Conservation (phyloP, 768 basidiomycete genomes). For the Lentinula aciculospora region DNA sequence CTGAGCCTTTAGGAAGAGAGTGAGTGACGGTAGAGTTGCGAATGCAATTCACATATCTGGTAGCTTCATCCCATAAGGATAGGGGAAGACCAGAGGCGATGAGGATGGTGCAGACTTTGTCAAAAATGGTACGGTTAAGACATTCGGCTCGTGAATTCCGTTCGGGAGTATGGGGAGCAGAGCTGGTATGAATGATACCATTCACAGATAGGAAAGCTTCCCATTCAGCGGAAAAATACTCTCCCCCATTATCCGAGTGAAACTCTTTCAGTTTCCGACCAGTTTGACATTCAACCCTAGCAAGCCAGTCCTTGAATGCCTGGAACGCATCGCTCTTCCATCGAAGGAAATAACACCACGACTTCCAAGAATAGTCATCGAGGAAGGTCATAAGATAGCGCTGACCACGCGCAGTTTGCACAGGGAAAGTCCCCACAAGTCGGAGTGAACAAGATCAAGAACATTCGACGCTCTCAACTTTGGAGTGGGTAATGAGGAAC, state of each 20-base stretch:
- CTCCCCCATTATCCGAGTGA: conserved; percentile 36
- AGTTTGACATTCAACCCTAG: conserved; percentile 9
- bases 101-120: conserved; percentile 16
- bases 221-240: too few relatives aligned
- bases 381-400: conserved; percentile 26
- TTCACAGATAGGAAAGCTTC: too few relatives aligned
- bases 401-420: conserved; percentile 13
- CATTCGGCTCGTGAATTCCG: conserved; percentile 40
- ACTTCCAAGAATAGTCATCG: conserved; percentile 17
- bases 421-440: conserved; percentile 24
- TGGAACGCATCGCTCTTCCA: conserved; percentile 18
- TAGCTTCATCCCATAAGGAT: too few relatives aligned
- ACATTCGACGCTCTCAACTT: conserved; percentile 8
- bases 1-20: not conserved
- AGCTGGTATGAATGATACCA: too few relatives aligned
- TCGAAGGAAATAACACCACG: conserved; percentile 15
- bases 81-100: too few relatives aligned
- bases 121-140: conserved; percentile 29
- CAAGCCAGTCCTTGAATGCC: too few relatives aligned
- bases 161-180: conserved; percentile 34
- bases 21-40: not conserved
- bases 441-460: conserved; percentile 22
- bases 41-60: not conserved
- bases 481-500: conserved; percentile 10
- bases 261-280: conserved; percentile 23